Evolutionary conservation across 164 flowering plant species (phyloP).

Genomic region (Berberis vulgaris): DNA sequence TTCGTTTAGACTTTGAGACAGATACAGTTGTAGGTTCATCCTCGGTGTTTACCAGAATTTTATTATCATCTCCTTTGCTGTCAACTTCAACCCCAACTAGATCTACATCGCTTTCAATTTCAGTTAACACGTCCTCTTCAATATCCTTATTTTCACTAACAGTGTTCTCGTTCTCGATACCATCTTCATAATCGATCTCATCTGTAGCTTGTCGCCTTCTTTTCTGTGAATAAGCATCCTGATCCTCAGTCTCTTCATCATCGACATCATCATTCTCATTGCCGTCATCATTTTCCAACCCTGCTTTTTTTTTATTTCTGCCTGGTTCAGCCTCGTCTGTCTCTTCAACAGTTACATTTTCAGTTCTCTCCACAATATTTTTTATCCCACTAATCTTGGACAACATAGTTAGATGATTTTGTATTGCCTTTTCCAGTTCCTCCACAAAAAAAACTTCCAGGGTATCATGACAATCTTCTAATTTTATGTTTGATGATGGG

Average conservation of each 20-base stretch:
- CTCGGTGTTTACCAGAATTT: constrained; percentile 20
- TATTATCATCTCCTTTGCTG: constrained; percentile 17
- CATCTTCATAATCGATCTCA: constrained; percentile 84
- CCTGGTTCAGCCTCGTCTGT: constrained; percentile 28
- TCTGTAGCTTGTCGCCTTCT: constrained; percentile 47
- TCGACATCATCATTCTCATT: constrained; percentile 34
- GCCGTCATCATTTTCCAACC: constrained; percentile 25
- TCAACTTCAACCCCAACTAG: constrained; percentile 25
- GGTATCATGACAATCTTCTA: constrained; percentile 38
- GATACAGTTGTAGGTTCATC: constrained; percentile 22
- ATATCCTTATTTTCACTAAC: constrained; percentile 26
- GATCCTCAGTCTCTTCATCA: constrained; percentile 55
- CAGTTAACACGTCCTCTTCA: constrained; percentile 27
- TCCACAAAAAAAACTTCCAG: constrained; percentile 31
- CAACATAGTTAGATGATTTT: constrained; percentile 41
- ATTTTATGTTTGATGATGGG: constrained; percentile 30
- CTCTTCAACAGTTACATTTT: constrained; percentile 22
- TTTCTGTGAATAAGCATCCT: constrained; percentile 56
- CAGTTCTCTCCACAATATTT: constrained; percentile 21
- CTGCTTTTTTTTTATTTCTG: constrained; percentile 1
- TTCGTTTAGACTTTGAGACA: constrained; percentile 18
- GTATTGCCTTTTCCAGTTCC: constrained; percentile 59
- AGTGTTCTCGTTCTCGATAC: constrained; percentile 14
- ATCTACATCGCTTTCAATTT: constrained; percentile 30
- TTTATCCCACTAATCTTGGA: constrained; percentile 61